Base-by-base conservation (phyloP, 768 basidiomycete species). In the Lactarius trivialis region DNA sequence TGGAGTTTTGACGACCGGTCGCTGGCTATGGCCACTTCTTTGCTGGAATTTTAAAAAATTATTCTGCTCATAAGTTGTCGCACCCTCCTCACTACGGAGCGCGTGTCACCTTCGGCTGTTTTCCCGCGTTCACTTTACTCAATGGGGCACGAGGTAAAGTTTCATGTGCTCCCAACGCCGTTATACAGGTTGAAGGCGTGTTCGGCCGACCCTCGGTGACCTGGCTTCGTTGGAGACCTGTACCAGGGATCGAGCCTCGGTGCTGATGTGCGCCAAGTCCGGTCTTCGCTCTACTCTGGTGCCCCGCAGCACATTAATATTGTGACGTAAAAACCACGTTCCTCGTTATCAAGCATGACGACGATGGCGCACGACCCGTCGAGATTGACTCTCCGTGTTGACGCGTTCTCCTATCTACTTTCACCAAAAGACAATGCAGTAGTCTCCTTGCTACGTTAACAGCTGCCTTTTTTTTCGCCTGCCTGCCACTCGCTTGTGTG, bases 211-310 rank as follows among this genome's bases (percentile, higher is more conserved):
- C 45, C 54, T 34, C 49, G 36, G 37, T 51, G 39, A 56, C 53
- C 48, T 34, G 53, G 49, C 61, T 58, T 58, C 43, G 54, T 55
- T 49, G 52, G 56, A n/a, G 54, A 63, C 62, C 45, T 59, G 62
- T 59, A 55, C 62, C 52, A 63, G 58, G 58, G 58, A 64, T 64
- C 63, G 58, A 64, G 39, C 58, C 49, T 64, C 63, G 63, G 63
- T 64, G 63, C 39, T 60, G 53, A 64, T 30, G 58, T 64, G 63
- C 63, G 63, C 63, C 63, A 64, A 64, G 58, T 64, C 63, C 63
- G 62, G 56, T 41, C 62, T 58, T 63, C 53, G 58, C 54, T 60
- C 58, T 55, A 30, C 53, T 64, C 63, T 41, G 54, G 58, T 28
- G 21, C 21, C n/a, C 45, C 52, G 32, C 43, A 48, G 17, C 45